Percentiles rank a stretch among this genome's conserved stretches.
Conservation (phyloP, 1,139 yeast species). For the Diutina rugosa region DNA sequence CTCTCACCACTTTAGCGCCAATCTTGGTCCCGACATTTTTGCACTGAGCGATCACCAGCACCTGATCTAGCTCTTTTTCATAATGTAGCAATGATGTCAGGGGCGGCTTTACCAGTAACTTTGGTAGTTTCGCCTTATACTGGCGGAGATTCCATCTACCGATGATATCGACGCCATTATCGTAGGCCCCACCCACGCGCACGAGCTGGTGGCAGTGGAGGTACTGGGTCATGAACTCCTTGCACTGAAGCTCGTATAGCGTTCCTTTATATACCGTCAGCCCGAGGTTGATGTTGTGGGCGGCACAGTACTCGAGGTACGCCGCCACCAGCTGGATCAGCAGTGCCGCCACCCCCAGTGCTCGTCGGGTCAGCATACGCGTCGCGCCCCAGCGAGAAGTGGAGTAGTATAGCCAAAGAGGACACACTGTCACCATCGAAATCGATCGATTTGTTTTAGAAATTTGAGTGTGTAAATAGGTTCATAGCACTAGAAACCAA, state of each 20-base stretch:
- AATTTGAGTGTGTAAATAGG: no score
- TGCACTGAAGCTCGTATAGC: constrained; percentile 48
- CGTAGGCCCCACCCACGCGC: constrained; percentile 54
- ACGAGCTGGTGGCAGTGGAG: constrained; percentile 28
- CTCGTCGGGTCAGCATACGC: neutral
- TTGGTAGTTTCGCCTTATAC: constrained; percentile 7
- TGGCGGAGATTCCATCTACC: constrained; percentile 43
- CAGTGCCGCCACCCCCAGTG: neutral
- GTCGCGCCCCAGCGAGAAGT: neutral
- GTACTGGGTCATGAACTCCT: constrained; percentile 28
- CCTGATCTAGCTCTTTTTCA: neutral
- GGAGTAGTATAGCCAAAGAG: no score
- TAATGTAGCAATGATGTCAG: neutral
- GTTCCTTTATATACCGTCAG: constrained; percentile 42
- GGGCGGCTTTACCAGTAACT: neutral
- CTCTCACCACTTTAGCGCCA: constrained; percentile 41
- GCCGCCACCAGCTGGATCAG: constrained; percentile 8
- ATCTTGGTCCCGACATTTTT: constrained; percentile 35
- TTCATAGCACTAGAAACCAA: no score
- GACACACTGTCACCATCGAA: no score
- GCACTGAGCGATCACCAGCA: constrained; percentile 41
- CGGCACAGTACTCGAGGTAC: constrained; percentile 18
- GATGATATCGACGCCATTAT: constrained; percentile 58
- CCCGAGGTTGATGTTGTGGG: constrained; percentile 11
- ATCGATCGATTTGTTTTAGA: no score